Evolutionary conservation across 75 land plant species (phyloP).

Genomic region (Cunninghamia lanceolata): DNA sequence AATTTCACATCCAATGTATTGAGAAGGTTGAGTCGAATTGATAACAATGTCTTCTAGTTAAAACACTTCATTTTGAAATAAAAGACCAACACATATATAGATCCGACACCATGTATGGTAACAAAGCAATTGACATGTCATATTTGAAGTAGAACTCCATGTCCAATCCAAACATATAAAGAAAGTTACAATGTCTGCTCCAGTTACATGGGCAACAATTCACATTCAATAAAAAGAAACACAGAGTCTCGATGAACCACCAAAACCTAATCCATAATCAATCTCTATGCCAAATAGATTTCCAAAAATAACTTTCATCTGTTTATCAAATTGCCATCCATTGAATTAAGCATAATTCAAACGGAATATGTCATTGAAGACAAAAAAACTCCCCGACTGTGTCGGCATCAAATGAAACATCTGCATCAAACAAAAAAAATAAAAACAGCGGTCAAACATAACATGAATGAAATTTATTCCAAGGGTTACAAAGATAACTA

Average conservation of each 20-base stretch:
- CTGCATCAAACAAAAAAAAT: constrained; percentile 20
- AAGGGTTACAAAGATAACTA: background rate
- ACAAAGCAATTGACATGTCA: background rate
- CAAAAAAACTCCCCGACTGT: constrained; percentile 23
- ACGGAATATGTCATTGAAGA: constrained; percentile 32
- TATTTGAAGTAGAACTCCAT: background rate
- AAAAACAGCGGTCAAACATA: background rate
- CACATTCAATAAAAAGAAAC: background rate
- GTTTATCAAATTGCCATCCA: constrained; percentile 10
- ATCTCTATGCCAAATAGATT: background rate
- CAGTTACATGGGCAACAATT: background rate
- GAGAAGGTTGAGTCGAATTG: background rate
- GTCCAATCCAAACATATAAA: background rate
- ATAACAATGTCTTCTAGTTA: background rate
- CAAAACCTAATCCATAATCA: constrained; percentile 1
- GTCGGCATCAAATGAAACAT: constrained; percentile 35
- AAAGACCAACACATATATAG: background rate
- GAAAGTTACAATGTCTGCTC: background rate
- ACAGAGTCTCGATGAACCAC: background rate
- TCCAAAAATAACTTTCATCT: background rate
- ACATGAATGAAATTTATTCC: background rate
- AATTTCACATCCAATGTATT: background rate
- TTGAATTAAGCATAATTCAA: constrained; percentile 22
- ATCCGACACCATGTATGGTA: background rate
- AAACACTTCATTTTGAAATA: background rate